A percentile compares a stretch with the other conserved stretches of the same genome.
phyloP scores from a whole-genome alignment of 495 filamentous ascomycete species.

The Hapsidospora chrysogenum region DNA sequence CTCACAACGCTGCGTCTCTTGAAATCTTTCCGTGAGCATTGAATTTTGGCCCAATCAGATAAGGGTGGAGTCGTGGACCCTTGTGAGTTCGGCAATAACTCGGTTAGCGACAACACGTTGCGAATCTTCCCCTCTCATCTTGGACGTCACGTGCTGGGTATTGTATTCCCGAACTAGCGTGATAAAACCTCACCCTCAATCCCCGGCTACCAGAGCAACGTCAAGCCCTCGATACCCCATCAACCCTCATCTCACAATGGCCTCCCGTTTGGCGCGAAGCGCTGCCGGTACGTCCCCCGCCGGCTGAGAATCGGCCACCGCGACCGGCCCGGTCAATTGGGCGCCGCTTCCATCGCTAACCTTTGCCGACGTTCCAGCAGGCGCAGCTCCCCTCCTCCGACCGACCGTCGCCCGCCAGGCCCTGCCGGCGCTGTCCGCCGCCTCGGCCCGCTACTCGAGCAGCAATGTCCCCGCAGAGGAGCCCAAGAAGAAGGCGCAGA shows the following conservation, averaged over 20 bases:
- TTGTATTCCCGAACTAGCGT: slow-evolving; percentile 9
- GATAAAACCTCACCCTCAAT: slow-evolving; percentile 34
- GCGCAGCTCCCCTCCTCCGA: slow-evolving; percentile 69
- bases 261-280: slow-evolving; percentile 83
- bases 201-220: slow-evolving; percentile 19
- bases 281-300: slow-evolving; percentile 57
- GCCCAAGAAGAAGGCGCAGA: slow-evolving; percentile 88
- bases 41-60: slow-evolving; percentile 10
- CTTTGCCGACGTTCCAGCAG: slow-evolving; percentile 21
- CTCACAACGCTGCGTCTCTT: too few relatives aligned
- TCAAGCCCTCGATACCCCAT: slow-evolving; percentile 18
- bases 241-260: slow-evolving; percentile 59
- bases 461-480: slow-evolving; percentile 70
- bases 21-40: not conserved
- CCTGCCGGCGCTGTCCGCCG: slow-evolving; percentile 44
- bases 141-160: slow-evolving; percentile 12
- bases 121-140: not conserved
- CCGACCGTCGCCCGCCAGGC: slow-evolving; percentile 49
- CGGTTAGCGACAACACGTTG: not conserved
- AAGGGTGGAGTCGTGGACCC: too few relatives aligned
- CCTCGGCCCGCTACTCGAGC: slow-evolving; percentile 41
- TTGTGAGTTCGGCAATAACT: slow-evolving; percentile 2
- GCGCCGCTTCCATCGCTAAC: slow-evolving; percentile 5
- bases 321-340: too few relatives aligned
- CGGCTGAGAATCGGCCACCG: slow-evolving; percentile 2